Evolutionary conservation across 2,329 filamentous ascomycete genomes (phyloP).

Genomic region (Myriosclerotinia scirpicola): DNA sequence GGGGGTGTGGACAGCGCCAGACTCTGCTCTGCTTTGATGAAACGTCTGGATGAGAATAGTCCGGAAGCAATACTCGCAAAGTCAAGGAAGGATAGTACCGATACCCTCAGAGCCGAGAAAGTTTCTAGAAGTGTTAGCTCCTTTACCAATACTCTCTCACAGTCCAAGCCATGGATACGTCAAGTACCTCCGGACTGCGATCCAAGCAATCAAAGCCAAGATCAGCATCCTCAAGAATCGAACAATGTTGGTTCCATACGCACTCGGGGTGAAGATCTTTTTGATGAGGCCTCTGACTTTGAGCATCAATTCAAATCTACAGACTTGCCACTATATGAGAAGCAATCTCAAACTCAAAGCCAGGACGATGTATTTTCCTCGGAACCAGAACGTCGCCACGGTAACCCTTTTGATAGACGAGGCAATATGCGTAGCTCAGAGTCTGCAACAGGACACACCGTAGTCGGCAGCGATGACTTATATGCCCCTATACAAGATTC

Average conservation of each 20-base stretch:
- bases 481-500: conserved; percentile 8
- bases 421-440: neutral
- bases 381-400: conserved; percentile 10
- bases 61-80: conserved; percentile 33
- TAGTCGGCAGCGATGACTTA: conserved; percentile 7
- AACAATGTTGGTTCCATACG: conserved; percentile 25
- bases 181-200: conserved; percentile 30
- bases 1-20: conserved; percentile 54
- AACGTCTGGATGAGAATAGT: conserved; percentile 49
- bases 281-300: conserved; percentile 26
- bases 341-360: conserved; percentile 24
- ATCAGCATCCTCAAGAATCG: conserved; percentile 23
- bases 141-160: conserved; percentile 24
- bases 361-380: conserved; percentile 36
- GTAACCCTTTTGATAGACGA: conserved; percentile 7
- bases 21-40: conserved; percentile 65
- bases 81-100: conserved; percentile 29
- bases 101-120: conserved; percentile 26
- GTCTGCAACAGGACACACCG: conserved; percentile 4
- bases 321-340: conserved; percentile 27
- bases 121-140: conserved; percentile 29
- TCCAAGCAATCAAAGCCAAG: conserved; percentile 10
- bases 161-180: conserved; percentile 33
- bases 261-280: conserved; percentile 26
- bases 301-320: conserved; percentile 33